Evolutionary conservation across 78 protist species (phyloP).

Genomic region (Polysphondylium violaceum): DNA sequence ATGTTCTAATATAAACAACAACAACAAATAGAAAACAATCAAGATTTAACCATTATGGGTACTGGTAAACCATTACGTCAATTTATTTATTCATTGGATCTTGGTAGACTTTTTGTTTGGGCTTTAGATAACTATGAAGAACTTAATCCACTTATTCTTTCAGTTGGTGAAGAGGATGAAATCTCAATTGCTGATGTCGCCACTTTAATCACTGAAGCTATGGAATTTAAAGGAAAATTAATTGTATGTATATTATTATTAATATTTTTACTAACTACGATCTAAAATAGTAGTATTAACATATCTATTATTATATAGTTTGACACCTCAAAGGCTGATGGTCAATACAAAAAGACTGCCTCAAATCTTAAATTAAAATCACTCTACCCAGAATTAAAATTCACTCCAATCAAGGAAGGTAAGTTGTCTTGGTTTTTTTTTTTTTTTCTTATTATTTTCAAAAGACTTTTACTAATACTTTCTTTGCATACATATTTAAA

Average conservation of each 20-base stretch:
- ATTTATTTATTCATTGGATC: slow-evolving; percentile 92
- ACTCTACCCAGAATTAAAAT: slow-evolving; percentile 86
- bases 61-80: slow-evolving; percentile 95
- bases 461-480: no score
- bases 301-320: slow-evolving; percentile 39
- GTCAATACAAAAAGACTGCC: slow-evolving; percentile 97
- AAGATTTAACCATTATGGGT: slow-evolving; percentile 88
- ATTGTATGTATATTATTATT: slow-evolving; percentile 19
- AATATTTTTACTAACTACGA: background rate
- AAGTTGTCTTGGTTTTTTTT: background rate
- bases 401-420: slow-evolving; percentile 91
- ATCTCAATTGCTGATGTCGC: slow-evolving; percentile 90
- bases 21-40: slow-evolving; percentile 28
- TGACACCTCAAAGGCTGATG: slow-evolving; percentile 95
- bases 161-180: slow-evolving; percentile 94
- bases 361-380: slow-evolving; percentile 87
- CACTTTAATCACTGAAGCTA: slow-evolving; percentile 69
- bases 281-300: background rate
- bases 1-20: background rate
- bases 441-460: no score
- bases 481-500: no score
- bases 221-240: slow-evolving; percentile 85
- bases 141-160: slow-evolving; percentile 90
- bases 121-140: slow-evolving; percentile 85
- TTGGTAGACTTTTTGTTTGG: slow-evolving; percentile 90